Conservation (phyloP, 2,329 filamentous ascomycete species). For the Triangularia setosa region DNA sequence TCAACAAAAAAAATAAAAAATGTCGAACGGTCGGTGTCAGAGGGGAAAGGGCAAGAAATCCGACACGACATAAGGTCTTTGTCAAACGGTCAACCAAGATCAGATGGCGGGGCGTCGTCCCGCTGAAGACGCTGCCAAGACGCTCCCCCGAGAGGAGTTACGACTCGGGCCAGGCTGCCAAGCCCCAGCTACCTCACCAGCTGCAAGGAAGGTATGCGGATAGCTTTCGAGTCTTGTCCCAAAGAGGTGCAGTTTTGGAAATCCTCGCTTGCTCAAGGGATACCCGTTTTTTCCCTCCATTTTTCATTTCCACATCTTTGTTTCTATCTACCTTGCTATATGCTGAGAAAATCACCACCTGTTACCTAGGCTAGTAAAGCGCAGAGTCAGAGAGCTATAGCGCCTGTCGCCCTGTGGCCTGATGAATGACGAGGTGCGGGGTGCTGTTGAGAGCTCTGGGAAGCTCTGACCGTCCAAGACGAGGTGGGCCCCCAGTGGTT, state of each 20-base stretch:
- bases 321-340: neutral
- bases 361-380: neutral
- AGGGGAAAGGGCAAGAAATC: neutral
- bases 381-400: neutral
- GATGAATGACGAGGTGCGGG: neutral
- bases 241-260: neutral
- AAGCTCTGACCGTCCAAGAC: neutral
- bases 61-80: slow-evolving; percentile 7
- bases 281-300: neutral
- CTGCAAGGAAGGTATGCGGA: neutral
- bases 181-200: neutral
- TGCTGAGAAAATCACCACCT: too few relatives aligned
- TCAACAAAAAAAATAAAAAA: neutral
- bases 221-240: neutral
- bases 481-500: neutral
- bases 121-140: slow-evolving; percentile 20
- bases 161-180: neutral
- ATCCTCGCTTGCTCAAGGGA: neutral
- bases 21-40: neutral
- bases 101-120: slow-evolving; percentile 5
- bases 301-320: neutral
- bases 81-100: slow-evolving; percentile 6
- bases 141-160: slow-evolving; percentile 10
- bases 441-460: neutral
- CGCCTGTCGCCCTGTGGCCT: neutral